Base-by-base conservation (phyloP, 331 rosid species). In the Rhamnella rubrinervis region DNA sequence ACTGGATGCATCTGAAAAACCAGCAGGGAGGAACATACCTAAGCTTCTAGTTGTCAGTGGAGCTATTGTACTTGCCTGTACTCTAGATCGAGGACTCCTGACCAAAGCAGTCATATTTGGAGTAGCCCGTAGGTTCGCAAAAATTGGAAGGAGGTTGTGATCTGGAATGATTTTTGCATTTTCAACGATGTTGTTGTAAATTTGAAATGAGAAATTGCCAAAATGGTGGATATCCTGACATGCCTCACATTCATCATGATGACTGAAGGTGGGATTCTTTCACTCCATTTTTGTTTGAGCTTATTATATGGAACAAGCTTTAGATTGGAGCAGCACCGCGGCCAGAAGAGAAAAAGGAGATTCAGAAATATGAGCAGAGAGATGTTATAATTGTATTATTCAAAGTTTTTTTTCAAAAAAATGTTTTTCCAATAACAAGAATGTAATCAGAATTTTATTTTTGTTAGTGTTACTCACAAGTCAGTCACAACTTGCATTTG, bases 31-130 rank as follows among this genome's bases (percentile, higher is more conserved):
- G 78, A 85, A 38, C 84, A 75, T 93, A 59, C 96, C 96, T 26
- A 93, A 87, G 76, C 73, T 89, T 75, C 83, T 91, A 47, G 67
- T 91, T 16, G 80, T 93, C 23, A 91, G 98, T 31, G 98, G 97
- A 75, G 98, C 89, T 9, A 65, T 93, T 56, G 88, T 83, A 40
- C 82, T 93, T 66, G 98, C 98, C 44, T 93, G 96, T 69, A 91
- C 85, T 55, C 92, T 93, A 62, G 97, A 93, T 68, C 87, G 88
- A 51, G 97, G 98, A 63, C 85, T 93, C 52, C 77, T 93, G 71
- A 91, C 98, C 5, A 93, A 93, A 80, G 95, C 96, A 23, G 82
- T 93, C 68, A 80, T 93, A 64, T 93, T 93, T 50, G 98, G 98
- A 61, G 87, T 93, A n/a, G 98, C 95, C 49, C 79, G 97, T 73